Evolutionary conservation across 2,329 filamentous ascomycete genomes (phyloP), one percentile per base, ranked within the genome.

Genomic region (Diaporthe vexans): DNA sequence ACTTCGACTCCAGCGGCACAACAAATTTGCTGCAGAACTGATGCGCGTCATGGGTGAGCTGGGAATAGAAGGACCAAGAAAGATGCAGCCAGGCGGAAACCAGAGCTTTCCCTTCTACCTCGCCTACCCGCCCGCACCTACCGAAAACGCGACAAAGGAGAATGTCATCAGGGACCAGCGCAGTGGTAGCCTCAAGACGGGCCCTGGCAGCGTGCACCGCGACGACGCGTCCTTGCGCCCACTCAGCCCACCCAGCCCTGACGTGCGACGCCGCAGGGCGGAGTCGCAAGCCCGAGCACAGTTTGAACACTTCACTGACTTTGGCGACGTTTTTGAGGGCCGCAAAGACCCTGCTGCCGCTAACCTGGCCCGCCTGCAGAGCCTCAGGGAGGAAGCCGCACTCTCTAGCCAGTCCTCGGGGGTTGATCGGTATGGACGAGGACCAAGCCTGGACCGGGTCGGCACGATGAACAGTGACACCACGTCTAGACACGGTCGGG

Each of bases 21-120:
- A 98, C 88, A 97, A 95, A 81, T 98, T 98, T 83, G 95, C 97
- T 77, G 95, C 94, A 77, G 95, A 97, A 76, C 86, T 98, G 80
- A 97, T 98, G 93, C 88, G 94, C 51, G 91, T 94, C 72, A 95
- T 98, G 87, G 90, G 94, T 76, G 91, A 94, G 72, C 88, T 96
- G 69, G 94, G 94, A 74, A 97, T 97, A 81, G 94, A 97, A 86
- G 94, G 94, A 72, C 95, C 95, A 57, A 90, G 91, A 79, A 91
- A 92, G 86, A 91, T 93, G 79, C 90, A 89, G 83, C 92, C 93
- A 70, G 92, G 94, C 75, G 90, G 91, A 75, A 91, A 90, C 78
- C 85, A 90, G 74, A 90, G 91, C 63, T 91, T 91, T 81, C 93
- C 93, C 0, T 87, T 94, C 76, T 94, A 85, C 77, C 74, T 85